phyloP scores from a whole-genome alignment of 768 basidiomycete species.

The Russula lepida region DNA sequence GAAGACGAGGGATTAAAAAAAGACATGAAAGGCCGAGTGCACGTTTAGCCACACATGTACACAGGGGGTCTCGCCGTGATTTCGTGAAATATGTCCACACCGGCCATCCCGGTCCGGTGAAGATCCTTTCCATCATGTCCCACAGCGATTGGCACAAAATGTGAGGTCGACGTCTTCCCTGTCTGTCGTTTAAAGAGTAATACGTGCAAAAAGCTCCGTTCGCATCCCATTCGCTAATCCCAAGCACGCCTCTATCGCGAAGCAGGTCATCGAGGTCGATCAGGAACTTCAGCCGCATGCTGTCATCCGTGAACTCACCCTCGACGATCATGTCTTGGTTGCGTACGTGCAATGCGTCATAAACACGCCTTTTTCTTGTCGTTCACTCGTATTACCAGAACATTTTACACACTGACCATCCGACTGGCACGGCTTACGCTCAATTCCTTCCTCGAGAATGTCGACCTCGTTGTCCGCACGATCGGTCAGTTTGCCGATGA shows the following conservation, averaged over 20 bases:
- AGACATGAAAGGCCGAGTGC: not conserved
- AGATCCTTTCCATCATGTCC: conserved; percentile 18
- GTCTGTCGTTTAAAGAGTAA: not conserved
- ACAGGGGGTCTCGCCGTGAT: not conserved
- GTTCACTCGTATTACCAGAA: conserved; percentile 34
- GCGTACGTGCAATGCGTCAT: conserved; percentile 54
- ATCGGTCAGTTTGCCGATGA: conserved; percentile 72
- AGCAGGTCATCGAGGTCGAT: conserved; percentile 81
- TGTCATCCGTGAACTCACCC: conserved; percentile 61
- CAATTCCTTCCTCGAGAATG: conserved; percentile 84
- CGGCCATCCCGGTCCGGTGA: not conserved
- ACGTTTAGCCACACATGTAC: not conserved
- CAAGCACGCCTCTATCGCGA: conserved; percentile 74
- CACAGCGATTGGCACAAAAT: conserved; percentile 44
- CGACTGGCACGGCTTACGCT: conserved; percentile 76
- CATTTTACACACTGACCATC: conserved; percentile 69
- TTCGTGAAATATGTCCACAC: not conserved
- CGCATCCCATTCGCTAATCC: conserved; percentile 69
- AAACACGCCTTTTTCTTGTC: conserved; percentile 5
- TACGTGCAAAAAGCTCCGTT: conserved; percentile 30
- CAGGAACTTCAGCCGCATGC: conserved; percentile 73
- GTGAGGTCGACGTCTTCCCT: conserved; percentile 30
- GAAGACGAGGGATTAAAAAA: not conserved
- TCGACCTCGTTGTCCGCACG: conserved; percentile 78
- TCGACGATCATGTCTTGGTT: conserved; percentile 60